These are phyloP conservation scores for Uncinocarpus reesii DNA, from an alignment of 2,329 filamentous ascomycete genomes.

Conservation along the genomic window DNA sequence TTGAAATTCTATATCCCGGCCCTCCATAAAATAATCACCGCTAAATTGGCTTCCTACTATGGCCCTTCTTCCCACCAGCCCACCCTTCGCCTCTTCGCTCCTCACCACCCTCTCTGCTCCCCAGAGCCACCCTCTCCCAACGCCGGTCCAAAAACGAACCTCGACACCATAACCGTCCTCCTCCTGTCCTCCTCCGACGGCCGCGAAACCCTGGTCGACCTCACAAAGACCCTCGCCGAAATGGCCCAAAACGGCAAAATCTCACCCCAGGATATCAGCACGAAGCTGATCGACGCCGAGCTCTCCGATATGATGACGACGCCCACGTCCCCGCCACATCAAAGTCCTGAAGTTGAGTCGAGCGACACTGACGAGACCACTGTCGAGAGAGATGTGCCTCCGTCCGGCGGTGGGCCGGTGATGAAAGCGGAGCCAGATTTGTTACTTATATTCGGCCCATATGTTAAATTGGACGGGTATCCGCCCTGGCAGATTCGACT, in stretches of 20 bases:
- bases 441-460: slow-evolving; percentile 74
- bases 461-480: slow-evolving; percentile 77
- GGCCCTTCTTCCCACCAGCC: slow-evolving; percentile 57
- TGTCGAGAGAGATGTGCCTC: slow-evolving; percentile 10
- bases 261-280: slow-evolving; percentile 66
- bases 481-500: slow-evolving; percentile 93
- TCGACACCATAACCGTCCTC: slow-evolving; percentile 50
- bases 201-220: slow-evolving; percentile 83
- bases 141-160: slow-evolving; percentile 20
- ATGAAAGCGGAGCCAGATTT: slow-evolving; percentile 86
- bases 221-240: slow-evolving; percentile 85
- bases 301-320: slow-evolving; percentile 48
- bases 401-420: slow-evolving; percentile 7
- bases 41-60: slow-evolving; percentile 79
- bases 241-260: slow-evolving; percentile 91
- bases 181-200: slow-evolving; percentile 83
- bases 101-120: slow-evolving; percentile 49
- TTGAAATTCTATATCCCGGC: slow-evolving; percentile 84
- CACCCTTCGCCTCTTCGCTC: slow-evolving; percentile 59
- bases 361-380: slow-evolving; percentile 10
- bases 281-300: slow-evolving; percentile 81
- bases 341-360: slow-evolving; percentile 23
- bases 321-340: slow-evolving; percentile 16
- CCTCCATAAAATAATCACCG: slow-evolving; percentile 65
- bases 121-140: slow-evolving; percentile 14